A percentile compares a stretch with the other conserved stretches of the same genome.
Evolutionary conservation across 805 yeast species (phyloP).

Genomic region (Debaryomyces prosopidis): DNA sequence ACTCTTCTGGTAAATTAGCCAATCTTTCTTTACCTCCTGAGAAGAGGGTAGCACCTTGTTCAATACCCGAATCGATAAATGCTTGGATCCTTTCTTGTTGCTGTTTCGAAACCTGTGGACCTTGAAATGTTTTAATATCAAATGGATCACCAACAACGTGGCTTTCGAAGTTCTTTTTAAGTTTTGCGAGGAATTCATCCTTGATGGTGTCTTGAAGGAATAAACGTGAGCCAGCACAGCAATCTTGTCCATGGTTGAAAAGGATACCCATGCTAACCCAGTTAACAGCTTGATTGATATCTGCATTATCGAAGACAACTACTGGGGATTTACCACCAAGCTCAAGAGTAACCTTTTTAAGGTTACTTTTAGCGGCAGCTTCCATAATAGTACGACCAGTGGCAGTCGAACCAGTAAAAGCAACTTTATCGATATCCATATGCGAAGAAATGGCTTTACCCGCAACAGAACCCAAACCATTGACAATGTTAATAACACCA

Average conservation of each 20-base stretch:
- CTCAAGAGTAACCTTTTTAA: slow-evolving; percentile 66
- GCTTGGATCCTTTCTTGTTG: slow-evolving; percentile 43
- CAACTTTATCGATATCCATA: slow-evolving; percentile 50
- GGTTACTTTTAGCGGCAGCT: slow-evolving; percentile 51
- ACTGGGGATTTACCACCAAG: slow-evolving; percentile 77
- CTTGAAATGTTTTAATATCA: slow-evolving; percentile 39
- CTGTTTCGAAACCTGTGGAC: slow-evolving; percentile 53
- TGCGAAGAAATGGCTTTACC: slow-evolving; percentile 47
- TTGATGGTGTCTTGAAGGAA: slow-evolving; percentile 41
- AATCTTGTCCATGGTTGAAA: slow-evolving; percentile 47
- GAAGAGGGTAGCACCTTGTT: slow-evolving; percentile 48
- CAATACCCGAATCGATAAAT: slow-evolving; percentile 45
- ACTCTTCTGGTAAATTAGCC: slow-evolving; percentile 19
- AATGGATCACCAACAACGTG: slow-evolving; percentile 42
- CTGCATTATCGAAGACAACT: slow-evolving; percentile 68
- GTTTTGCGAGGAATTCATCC: slow-evolving; percentile 37
- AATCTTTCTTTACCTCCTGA: slow-evolving; percentile 47
- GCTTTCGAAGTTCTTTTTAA: slow-evolving; percentile 32
- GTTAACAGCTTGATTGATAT: slow-evolving; percentile 56
- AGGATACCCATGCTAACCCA: slow-evolving; percentile 50
- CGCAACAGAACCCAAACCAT: slow-evolving; percentile 39
- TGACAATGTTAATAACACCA: slow-evolving; percentile 49
- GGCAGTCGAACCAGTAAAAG: slow-evolving; percentile 71
- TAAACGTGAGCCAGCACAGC: slow-evolving; percentile 46
- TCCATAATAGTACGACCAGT: slow-evolving; percentile 61